Conservation (phyloP, 495 filamentous ascomycete species). For the Bacidia rubella region DNA sequence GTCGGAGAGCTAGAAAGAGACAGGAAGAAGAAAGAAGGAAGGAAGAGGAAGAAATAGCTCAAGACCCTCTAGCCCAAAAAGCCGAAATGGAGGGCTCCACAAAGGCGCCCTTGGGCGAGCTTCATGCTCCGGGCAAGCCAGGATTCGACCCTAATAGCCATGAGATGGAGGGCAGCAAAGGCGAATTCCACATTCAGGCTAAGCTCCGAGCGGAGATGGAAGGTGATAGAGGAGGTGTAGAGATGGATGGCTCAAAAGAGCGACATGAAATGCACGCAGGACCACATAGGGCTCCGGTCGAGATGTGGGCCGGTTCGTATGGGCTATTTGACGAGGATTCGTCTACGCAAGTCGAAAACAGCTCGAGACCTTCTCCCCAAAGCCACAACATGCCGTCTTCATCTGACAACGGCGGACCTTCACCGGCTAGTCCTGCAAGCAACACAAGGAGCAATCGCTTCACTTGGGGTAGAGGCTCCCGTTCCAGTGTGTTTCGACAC, state of each 20-base stretch:
- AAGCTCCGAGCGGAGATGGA: conserved; percentile 9
- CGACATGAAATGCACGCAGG: conserved; percentile 2
- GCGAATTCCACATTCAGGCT: conserved; percentile 1
- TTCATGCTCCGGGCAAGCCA: conserved; percentile 4
- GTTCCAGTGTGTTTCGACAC: background rate
- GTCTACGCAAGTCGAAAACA: conserved; percentile 1
- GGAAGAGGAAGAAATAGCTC: background rate
- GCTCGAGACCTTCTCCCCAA: conserved; percentile 7
- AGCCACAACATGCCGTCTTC: conserved; percentile 1
- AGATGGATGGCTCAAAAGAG: conserved; percentile 13
- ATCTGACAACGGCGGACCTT: background rate
- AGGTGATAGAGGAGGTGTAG: conserved; percentile 6
- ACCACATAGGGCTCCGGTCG: conserved; percentile 5
- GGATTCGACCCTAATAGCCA: conserved; percentile 4
- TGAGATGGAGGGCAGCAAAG: conserved; percentile 14
- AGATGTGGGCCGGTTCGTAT: conserved; percentile 12
- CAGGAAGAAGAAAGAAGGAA: background rate
- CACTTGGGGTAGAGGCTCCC: background rate
- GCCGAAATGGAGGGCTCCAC: conserved; percentile 9
- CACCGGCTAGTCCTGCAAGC: background rate
- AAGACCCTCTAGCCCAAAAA: conserved; percentile 7
- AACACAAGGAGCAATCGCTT: background rate
- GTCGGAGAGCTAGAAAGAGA: conserved; percentile 5
- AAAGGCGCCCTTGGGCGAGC: conserved; percentile 5
- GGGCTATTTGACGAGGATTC: conserved; percentile 9